Conservation (phyloP, 371 early-diverging fungal species). For the Mortierella sp. region DNA sequence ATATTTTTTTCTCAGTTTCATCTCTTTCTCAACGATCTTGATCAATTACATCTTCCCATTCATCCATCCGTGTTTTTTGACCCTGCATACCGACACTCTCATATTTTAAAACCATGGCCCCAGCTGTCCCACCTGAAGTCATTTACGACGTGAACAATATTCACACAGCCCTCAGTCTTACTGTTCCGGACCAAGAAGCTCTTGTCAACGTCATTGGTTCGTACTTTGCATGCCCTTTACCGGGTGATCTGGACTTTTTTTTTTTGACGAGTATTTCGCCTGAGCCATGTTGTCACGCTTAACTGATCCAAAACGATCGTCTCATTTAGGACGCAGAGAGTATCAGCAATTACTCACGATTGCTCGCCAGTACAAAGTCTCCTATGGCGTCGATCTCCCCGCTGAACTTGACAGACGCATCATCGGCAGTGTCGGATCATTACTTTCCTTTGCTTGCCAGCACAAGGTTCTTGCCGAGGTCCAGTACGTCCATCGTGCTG, state of each 20-base stretch:
- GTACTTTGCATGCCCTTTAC: too few relatives aligned
- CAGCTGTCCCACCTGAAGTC: slow-evolving; percentile 37
- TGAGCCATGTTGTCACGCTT: too few relatives aligned
- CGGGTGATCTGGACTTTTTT: not conserved
- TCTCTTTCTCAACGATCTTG: not conserved
- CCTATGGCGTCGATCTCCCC: slow-evolving; percentile 33
- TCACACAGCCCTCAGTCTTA: slow-evolving; percentile 26
- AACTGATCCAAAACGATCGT: too few relatives aligned
- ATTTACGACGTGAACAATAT: slow-evolving; percentile 38
- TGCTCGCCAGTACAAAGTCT: slow-evolving; percentile 40
- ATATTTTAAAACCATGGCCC: slow-evolving; percentile 22
- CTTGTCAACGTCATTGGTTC: slow-evolving; percentile 50
- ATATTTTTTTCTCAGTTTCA: not conserved
- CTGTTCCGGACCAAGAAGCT: slow-evolving; percentile 41
- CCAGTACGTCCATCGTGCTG: slow-evolving; percentile 32
- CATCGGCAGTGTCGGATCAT: slow-evolving; percentile 41
- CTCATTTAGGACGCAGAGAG: slow-evolving; percentile 53
- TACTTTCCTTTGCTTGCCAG: slow-evolving; percentile 25
- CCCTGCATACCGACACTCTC: not conserved
- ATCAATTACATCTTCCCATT: slow-evolving; percentile 5
- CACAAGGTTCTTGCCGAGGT: slow-evolving; percentile 46
- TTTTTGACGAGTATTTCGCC: too few relatives aligned
- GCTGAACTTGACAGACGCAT: slow-evolving; percentile 38
- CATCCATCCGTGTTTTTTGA: not conserved
- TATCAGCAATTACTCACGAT: slow-evolving; percentile 38